Conservation (phyloP, 2,329 filamentous ascomycete species). For the Pseudogymnoascus sp. region DNA sequence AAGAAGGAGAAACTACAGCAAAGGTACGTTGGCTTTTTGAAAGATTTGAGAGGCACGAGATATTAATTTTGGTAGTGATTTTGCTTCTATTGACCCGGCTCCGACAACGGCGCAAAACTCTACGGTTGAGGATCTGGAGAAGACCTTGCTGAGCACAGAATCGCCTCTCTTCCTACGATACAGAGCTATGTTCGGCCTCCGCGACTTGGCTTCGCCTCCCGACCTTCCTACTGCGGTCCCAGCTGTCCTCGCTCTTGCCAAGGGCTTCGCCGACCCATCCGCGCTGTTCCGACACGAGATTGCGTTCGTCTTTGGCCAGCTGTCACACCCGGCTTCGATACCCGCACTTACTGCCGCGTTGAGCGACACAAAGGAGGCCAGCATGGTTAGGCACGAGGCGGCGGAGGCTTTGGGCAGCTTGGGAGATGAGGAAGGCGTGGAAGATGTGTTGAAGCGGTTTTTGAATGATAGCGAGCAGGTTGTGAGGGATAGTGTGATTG, state of each 20-base stretch:
- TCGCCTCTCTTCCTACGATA: constrained; percentile 86
- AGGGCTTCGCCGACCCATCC: constrained; percentile 76
- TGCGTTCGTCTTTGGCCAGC: constrained; percentile 94
- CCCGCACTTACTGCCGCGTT: constrained; percentile 75
- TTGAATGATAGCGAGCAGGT: constrained; percentile 86
- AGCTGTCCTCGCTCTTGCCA: constrained; percentile 79
- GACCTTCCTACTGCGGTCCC: constrained; percentile 81
- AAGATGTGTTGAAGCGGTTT: constrained; percentile 75
- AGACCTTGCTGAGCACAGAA: constrained; percentile 68
- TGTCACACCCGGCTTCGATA: constrained; percentile 94
- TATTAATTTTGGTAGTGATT: constrained; percentile 56
- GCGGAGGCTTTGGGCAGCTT: constrained; percentile 92
- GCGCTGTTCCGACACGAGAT: constrained; percentile 96
- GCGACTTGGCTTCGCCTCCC: constrained; percentile 88
- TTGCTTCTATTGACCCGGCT: constrained; percentile 90
- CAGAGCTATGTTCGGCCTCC: constrained; percentile 94
- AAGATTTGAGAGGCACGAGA: constrained; percentile 7
- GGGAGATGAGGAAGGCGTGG: constrained; percentile 87
- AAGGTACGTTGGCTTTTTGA: constrained; percentile 50
- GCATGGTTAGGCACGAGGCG: constrained; percentile 97
- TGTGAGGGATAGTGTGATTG: constrained; percentile 87
- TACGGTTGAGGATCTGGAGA: constrained; percentile 67
- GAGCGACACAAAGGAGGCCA: constrained; percentile 71
- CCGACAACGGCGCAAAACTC: constrained; percentile 62
- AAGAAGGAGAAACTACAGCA: constrained; percentile 70